Conservation (phyloP, 345 rosid genomes). For the Eucalyptus microcorys region DNA sequence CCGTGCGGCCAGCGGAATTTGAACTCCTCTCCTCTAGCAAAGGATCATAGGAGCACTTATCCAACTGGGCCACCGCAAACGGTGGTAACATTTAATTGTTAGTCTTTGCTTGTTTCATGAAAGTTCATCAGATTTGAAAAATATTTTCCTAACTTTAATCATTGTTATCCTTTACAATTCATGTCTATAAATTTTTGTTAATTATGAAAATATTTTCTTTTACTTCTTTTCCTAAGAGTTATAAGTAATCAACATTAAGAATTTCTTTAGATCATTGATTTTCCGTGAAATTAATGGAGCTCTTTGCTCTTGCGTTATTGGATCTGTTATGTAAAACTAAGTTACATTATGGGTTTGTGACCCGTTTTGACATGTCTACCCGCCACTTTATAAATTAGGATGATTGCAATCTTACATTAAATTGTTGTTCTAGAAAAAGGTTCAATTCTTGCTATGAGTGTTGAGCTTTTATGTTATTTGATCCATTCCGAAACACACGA, state of each 20-base stretch:
- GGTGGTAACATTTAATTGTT: background rate
- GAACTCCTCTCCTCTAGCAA: no score
- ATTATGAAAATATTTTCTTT: background rate
- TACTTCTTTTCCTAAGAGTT: background rate
- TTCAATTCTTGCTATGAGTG: accelerated
- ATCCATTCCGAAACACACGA: background rate
- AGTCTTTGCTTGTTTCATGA: background rate
- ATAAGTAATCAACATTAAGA: no score
- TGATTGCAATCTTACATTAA: background rate
- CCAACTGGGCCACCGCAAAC: no score
- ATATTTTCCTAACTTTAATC: no score
- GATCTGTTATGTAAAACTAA: background rate
- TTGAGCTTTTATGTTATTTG: background rate
- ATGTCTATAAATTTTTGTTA: background rate
- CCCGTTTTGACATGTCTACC: background rate
- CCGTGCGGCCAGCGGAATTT: no score
- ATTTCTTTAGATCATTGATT: no score
- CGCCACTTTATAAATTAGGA: background rate
- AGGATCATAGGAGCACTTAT: no score
- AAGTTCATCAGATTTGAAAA: no score
- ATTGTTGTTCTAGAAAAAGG: background rate
- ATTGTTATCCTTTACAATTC: background rate
- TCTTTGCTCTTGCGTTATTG: background rate
- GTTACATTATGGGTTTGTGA: background rate
- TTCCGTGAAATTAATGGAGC: background rate